Evolutionary conservation across 2,329 filamentous ascomycete genomes (phyloP), one percentile per base, ranked within the genome.

Genomic region (Paracorniculantispora psalliotae): DNA sequence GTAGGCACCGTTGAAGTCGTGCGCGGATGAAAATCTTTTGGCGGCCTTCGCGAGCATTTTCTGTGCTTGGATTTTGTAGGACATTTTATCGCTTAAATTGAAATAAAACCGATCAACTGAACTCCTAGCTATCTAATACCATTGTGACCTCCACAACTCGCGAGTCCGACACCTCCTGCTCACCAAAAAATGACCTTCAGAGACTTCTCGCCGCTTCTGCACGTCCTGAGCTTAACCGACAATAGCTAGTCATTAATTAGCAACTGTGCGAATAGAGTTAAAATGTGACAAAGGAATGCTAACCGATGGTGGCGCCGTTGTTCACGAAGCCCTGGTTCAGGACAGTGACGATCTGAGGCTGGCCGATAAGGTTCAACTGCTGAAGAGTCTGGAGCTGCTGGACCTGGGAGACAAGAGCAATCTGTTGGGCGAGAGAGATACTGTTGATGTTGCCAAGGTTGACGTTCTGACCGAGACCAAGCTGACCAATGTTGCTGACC

Each of bases 381-480:
- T 63, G 61, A 21, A 70, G 64, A 49, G 63, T 64, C 41, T 66
- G 65, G 48, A 70, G 64, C 52, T 68, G 64, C 61, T 67, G 63
- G 13, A 69, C 61, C 57, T 69, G 67, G 5, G 62, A 60, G 50
- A 70, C 53, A 23, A 69, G 61, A n/a, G 63, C 49, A 30, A 70
- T 47, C 52, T 67, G 63, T 56, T 68, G 60, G 64, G 65, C 65
- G 23, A 71, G 53, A 58, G 66, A 66, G 47, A 73, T 67, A 57
- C 59, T 47, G 61, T 63, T 61, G 51, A 72, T 55, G 60, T 60
- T 50, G 63, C 67, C 64, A 56, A 68, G 56, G 62, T 67, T 64
- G 59, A 71, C 56, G 56, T 68, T 58, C 21, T 62, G 57, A 30
- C 65, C 62, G 39, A 72, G 61, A 48, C 68, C 67, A 59, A 73